Conservation (phyloP, 2,329 filamentous ascomycete species). For the Colletotrichum magnum region DNA sequence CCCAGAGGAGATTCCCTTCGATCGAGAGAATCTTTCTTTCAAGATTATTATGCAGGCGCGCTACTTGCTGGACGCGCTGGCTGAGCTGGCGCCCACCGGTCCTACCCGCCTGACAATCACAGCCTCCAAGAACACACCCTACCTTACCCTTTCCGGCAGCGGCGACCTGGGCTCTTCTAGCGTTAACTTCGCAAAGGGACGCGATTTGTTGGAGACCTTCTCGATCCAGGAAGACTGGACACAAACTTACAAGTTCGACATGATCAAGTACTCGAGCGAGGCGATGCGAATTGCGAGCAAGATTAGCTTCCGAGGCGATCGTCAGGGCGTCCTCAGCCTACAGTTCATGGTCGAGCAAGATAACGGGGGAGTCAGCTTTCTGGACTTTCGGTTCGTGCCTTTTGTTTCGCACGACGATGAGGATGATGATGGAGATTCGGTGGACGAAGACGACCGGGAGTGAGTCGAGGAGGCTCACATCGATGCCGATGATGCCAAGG, state of each 20-base stretch:
- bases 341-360: conserved; percentile 97
- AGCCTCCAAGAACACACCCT: conserved; percentile 75
- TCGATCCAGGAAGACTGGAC: conserved; percentile 71
- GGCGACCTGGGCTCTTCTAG: conserved; percentile 73
- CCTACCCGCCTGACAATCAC: conserved; percentile 80
- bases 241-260: conserved; percentile 88
- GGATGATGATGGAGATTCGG: conserved; percentile 59
- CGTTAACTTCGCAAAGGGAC: conserved; percentile 76
- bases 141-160: conserved; percentile 80
- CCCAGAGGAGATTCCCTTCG: conserved; percentile 88
- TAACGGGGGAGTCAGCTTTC: conserved; percentile 76
- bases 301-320: conserved; percentile 90
- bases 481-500: not conserved
- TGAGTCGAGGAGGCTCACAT: not conserved
- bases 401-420: conserved; percentile 74
- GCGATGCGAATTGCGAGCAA: conserved; percentile 96
- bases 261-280: conserved; percentile 86
- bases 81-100: conserved; percentile 78
- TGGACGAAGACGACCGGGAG: conserved; percentile 47
- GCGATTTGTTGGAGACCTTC: conserved; percentile 82
- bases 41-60: conserved; percentile 94
- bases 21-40: conserved; percentile 83
- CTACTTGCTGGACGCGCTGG: conserved; percentile 79
- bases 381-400: conserved; percentile 88
- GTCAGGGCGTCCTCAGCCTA: conserved; percentile 90